Percentiles rank a stretch among this genome's conserved stretches.
These are phyloP conservation scores for Tilletia walkeri DNA, from an alignment of 1,284 basidiomycete species.

Conservation along the genomic window DNA sequence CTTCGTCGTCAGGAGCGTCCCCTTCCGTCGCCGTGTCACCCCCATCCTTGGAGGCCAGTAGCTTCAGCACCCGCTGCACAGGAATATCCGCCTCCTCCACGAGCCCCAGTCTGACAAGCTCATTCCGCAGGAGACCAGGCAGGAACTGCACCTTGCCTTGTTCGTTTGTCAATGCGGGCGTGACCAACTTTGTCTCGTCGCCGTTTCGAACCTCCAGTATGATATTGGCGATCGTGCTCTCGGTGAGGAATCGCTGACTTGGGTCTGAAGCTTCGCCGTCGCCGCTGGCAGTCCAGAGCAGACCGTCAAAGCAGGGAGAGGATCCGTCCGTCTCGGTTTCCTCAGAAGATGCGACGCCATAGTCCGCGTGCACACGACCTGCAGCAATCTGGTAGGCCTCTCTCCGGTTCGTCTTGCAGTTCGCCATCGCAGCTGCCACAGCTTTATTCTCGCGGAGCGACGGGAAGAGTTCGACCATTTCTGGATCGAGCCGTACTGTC, in stretches of 20 bases:
- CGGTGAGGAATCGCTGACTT: background rate
- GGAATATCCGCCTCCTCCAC: slow-evolving; percentile 14
- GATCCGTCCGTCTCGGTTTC: background rate
- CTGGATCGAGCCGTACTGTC: background rate
- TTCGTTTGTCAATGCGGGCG: background rate
- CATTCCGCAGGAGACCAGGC: background rate
- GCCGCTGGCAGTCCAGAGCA: background rate
- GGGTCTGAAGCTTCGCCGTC: background rate
- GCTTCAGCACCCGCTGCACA: background rate
- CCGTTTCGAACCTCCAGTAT: background rate
- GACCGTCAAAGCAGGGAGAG: slow-evolving; percentile 6
- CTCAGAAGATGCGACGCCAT: slow-evolving; percentile 1
- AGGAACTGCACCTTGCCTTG: background rate
- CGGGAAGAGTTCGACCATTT: background rate
- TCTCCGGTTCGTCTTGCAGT: background rate
- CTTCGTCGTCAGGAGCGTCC: background rate
- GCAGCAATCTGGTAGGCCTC: slow-evolving; percentile 13
- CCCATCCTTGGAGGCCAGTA: background rate
- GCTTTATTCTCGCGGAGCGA: background rate
- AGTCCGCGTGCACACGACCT: background rate
- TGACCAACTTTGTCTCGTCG: background rate
- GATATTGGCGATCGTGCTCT: slow-evolving; percentile 10
- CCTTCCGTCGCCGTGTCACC: background rate
- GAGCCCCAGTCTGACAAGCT: background rate
- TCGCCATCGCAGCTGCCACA: background rate